phyloP scores from a whole-genome alignment of 2,329 filamentous ascomycete genomes.

The Dactylonectria estremocensis region DNA sequence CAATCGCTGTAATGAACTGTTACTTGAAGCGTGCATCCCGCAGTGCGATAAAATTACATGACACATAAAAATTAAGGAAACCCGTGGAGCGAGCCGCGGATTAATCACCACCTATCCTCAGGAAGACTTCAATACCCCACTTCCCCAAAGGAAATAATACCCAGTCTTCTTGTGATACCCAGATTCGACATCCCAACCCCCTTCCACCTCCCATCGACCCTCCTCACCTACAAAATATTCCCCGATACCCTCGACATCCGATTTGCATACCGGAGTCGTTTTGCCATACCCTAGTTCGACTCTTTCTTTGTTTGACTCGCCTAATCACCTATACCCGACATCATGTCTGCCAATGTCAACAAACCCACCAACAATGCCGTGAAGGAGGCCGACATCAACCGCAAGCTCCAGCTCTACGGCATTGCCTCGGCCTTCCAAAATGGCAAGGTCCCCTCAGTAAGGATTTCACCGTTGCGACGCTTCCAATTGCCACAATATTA shows the following conservation, averaged over 20 bases:
- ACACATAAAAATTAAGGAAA: background rate
- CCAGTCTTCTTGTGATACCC: slow-evolving; percentile 52
- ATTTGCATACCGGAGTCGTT: slow-evolving; percentile 21
- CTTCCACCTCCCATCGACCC: slow-evolving; percentile 7
- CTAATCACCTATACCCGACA: slow-evolving; percentile 40
- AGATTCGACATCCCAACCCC: slow-evolving; percentile 24
- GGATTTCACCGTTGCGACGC: slow-evolving; percentile 51
- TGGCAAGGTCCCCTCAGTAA: slow-evolving; percentile 91
- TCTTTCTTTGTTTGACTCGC: slow-evolving; percentile 21
- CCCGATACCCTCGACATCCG: slow-evolving; percentile 20
- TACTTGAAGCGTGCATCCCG: background rate
- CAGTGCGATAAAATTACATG: slow-evolving; percentile 7
- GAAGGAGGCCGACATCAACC: slow-evolving; percentile 91
- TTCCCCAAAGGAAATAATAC: slow-evolving; percentile 37
- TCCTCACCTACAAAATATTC: background rate
- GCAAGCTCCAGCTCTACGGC: slow-evolving; percentile 95
- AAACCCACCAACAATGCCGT: slow-evolving; percentile 79
- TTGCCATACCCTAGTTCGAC: slow-evolving; percentile 6
- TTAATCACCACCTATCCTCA: slow-evolving; percentile 23
- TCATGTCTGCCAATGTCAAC: slow-evolving; percentile 72
- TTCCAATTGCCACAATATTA: slow-evolving; percentile 1
- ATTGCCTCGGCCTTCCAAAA: slow-evolving; percentile 88
- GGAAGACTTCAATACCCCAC: slow-evolving; percentile 36
- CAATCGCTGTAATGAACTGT: background rate
- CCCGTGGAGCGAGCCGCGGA: slow-evolving; percentile 3